Percentiles rank a stretch among this genome's conserved stretches.
Evolutionary conservation across 495 filamentous ascomycete genomes (phyloP).

Genomic region (Physcia stellaris): DNA sequence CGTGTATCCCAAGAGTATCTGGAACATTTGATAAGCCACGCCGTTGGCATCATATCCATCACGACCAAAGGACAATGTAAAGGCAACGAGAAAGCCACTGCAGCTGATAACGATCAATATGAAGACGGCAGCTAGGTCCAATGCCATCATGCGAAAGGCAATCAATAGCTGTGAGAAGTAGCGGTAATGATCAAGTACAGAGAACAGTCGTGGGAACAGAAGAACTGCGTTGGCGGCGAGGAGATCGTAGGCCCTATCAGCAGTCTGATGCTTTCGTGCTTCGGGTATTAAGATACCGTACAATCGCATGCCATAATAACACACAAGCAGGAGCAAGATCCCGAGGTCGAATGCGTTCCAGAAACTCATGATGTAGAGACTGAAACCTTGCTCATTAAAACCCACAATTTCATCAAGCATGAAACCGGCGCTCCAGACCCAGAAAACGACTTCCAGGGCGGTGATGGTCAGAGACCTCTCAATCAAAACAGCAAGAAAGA

Average conservation of each 20-base stretch:
- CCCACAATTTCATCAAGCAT: conserved; percentile 93
- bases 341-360: conserved; percentile 93
- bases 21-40: conserved; percentile 79
- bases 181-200: conserved; percentile 79
- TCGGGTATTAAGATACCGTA: conserved; percentile 72
- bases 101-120: conserved; percentile 72
- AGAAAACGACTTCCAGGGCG: conserved; percentile 71
- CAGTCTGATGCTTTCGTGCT: conserved; percentile 44
- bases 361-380: conserved; percentile 88
- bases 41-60: conserved; percentile 45
- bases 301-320: conserved; percentile 77
- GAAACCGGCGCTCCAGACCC: conserved; percentile 93
- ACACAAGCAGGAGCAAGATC: conserved; percentile 70
- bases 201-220: conserved; percentile 80
- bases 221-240: conserved; percentile 80
- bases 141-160: conserved; percentile 82
- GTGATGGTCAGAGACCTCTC: conserved; percentile 64
- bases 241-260: conserved; percentile 78
- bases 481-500: conserved; percentile 65
- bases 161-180: conserved; percentile 92
- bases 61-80: conserved; percentile 63
- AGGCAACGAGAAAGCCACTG: conserved; percentile 89
- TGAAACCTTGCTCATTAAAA: conserved; percentile 87
- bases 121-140: conserved; percentile 73
- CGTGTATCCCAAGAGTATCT: conserved; percentile 82